A percentile compares a stretch with the other conserved stretches of the same genome.
phyloP scores from a whole-genome alignment of 768 basidiomycete genomes.

The Phaeotremella fagi region DNA sequence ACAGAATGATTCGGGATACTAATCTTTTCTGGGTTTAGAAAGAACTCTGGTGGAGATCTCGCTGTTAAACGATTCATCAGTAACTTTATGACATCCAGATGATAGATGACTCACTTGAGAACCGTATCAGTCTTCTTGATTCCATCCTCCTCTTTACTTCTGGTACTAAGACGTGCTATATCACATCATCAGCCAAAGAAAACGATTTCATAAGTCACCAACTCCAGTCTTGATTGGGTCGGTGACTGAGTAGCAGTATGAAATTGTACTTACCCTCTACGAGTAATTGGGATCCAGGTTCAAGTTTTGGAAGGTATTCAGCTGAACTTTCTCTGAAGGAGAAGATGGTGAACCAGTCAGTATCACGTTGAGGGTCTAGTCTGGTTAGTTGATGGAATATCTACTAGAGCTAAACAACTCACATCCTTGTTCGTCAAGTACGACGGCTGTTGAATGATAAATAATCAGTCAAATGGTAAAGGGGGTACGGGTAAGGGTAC shows the following conservation, averaged over 20 bases:
- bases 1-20: too few species aligned
- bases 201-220: too few species aligned
- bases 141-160: not conserved
- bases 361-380: constrained; percentile 19
- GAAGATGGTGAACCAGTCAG: constrained; percentile 23
- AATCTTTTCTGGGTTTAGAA: too few species aligned
- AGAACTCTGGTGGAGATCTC: too few species aligned
- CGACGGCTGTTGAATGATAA: constrained; percentile 2
- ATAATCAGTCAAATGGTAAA: not conserved
- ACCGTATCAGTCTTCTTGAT: not conserved
- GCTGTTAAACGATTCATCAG: too few species aligned
- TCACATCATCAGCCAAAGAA: too few species aligned
- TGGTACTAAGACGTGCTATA: not conserved
- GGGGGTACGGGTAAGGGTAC: constrained; percentile 1
- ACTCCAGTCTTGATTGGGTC: too few species aligned
- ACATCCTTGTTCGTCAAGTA: constrained; percentile 20
- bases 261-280: constrained; percentile 17
- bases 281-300: constrained; percentile 13
- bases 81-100: too few species aligned
- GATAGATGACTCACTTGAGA: not conserved
- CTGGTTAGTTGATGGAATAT: not conserved
- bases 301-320: constrained; percentile 8
- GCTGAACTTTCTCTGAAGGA: constrained; percentile 11
- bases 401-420: not conserved
- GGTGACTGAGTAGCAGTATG: not conserved